Evolutionary conservation across 1,284 basidiomycete genomes (phyloP), one percentile per base, ranked within the genome.

Genomic region (Xerocomus amazonicus): DNA sequence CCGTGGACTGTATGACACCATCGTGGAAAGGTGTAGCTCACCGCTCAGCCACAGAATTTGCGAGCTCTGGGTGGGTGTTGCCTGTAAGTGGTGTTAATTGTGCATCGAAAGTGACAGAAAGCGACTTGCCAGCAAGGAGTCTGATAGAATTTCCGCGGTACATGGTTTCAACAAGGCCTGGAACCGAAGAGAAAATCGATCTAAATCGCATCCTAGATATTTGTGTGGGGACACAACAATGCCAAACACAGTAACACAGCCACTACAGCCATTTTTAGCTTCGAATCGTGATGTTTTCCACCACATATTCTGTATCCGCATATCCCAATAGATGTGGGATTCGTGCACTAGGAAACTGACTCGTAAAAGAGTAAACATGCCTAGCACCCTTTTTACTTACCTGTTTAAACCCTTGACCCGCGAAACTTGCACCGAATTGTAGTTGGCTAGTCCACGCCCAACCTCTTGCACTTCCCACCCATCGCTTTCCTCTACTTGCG

Each of bases 21-120:
- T 63, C n/a, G n/a, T n/a, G n/a, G n/a, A n/a, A n/a, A n/a, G n/a
- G n/a, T 66, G 68, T 63, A 73, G 80, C 92, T 84, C 79, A 97
- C 94, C 94, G 86, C 76, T 94, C 87, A 64, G 93, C 90, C 69
- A 99, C 93, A 54, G 86, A 81, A 69, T 90, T 83, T 65, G 96
- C 96, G 73, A 99, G 89, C 80, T 93, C 90, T 57, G 94, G 93
- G 76, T 99, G 96, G 70, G 92, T 93, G 78, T 97, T 99, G 70
- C 96, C 94, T 97, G 73, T 47, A 47, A 39, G 36, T 50, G 45
- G 50, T 56, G 47, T 64, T 40, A 54, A 53, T 31, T 59, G 50
- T 52, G 60, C 49, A 4, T 55, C 38, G n/a, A 23, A 6, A n/a
- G 19, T 35, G 17, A 35, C 46, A 33, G 46, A 53, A 40, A 50